phyloP scores from a whole-genome alignment of 2,329 filamentous ascomycete genomes.

The Aspergillus sp. region DNA sequence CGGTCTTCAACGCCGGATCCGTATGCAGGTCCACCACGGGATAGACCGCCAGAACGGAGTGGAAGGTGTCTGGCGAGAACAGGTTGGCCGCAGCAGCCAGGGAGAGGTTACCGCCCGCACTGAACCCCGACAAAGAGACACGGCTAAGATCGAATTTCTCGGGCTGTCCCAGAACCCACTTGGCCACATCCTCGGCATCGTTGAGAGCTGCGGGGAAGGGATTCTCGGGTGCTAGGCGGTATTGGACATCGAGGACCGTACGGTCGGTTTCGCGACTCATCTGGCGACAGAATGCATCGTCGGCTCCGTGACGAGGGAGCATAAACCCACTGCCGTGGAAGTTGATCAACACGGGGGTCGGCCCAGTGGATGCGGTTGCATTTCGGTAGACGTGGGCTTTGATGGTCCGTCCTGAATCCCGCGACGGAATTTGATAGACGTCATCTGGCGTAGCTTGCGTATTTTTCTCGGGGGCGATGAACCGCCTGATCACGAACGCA shows the following conservation, averaged over 20 bases:
- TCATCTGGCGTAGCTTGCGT: constrained; percentile 24
- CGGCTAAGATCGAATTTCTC: constrained; percentile 36
- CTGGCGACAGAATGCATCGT: constrained; percentile 34
- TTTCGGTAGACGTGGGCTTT: constrained; percentile 34
- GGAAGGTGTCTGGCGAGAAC: constrained; percentile 35
- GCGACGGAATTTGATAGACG: constrained; percentile 32
- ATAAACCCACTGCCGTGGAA: constrained; percentile 40
- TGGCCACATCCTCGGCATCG: constrained; percentile 43
- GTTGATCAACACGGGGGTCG: constrained; percentile 35
- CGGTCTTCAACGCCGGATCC: constrained; percentile 21
- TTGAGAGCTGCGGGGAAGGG: constrained; percentile 44
- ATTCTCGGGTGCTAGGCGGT: constrained; percentile 44
- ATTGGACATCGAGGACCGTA: constrained; percentile 42
- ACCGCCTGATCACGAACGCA: constrained; percentile 19
- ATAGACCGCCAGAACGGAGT: constrained; percentile 37
- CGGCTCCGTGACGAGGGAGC: constrained; percentile 33
- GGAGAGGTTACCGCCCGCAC: constrained; percentile 46
- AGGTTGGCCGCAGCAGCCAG: constrained; percentile 33
- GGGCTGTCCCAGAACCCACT: constrained; percentile 37
- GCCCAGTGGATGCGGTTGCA: constrained; percentile 14
- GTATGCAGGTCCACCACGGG: constrained; percentile 30
- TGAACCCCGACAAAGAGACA: constrained; percentile 46
- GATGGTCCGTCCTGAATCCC: constrained; percentile 32
- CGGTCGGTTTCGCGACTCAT: constrained; percentile 29
- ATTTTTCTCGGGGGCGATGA: constrained; percentile 1